Evolutionary conservation across 2,329 filamentous ascomycete genomes (phyloP), one percentile per base, ranked within the genome.

Genomic region (Magnaporthiopsis rhizophila): DNA sequence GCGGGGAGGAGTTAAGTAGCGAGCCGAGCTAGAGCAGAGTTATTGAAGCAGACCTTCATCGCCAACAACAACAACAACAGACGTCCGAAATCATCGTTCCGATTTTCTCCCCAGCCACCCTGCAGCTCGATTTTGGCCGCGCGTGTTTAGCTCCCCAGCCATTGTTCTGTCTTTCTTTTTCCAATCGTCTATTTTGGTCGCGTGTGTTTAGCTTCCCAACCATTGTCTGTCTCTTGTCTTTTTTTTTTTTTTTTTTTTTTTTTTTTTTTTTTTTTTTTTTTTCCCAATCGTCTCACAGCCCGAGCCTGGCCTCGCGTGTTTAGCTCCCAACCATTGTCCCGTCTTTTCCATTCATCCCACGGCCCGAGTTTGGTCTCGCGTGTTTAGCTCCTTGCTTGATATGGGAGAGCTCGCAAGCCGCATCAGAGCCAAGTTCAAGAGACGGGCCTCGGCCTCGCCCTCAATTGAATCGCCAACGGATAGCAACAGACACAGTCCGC

Each of bases 361-460:
- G n/a, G 45, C 45, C 45, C 45, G 45, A n/a, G n/a, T 24, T 21
- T 9, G 45, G 45, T 8, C 45, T 21, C 21, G 60, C 60, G 30
- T 56, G 60, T 62, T 50, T 62, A 18, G 21, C 8, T 53, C 45
- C 18, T 53, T 21, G 45, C 56, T n/a, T 58, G 56, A n/a, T 59
- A 63, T 63, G 62, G 62, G 62, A 63, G 62, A 63, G 36, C 32
- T 63, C 34, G 56, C 62, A 36, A 45, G 53, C 62, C 58, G 58
- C 36, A 58, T 63, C 34, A 34, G 57, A 56, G 53, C 62, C 56
- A 63, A 63, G 56, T 63, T 63, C 28, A 57, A 57, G 61, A 30
- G 61, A 57, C 61, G 61, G 21, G 58, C 62, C 56, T 58, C 53
- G 53, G 34, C 53, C 24, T 38, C 62, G 8, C 56, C 62, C 32